phyloP scores from a whole-genome alignment of 2,329 filamentous ascomycete genomes.

The Tolypocladium inflatum region DNA sequence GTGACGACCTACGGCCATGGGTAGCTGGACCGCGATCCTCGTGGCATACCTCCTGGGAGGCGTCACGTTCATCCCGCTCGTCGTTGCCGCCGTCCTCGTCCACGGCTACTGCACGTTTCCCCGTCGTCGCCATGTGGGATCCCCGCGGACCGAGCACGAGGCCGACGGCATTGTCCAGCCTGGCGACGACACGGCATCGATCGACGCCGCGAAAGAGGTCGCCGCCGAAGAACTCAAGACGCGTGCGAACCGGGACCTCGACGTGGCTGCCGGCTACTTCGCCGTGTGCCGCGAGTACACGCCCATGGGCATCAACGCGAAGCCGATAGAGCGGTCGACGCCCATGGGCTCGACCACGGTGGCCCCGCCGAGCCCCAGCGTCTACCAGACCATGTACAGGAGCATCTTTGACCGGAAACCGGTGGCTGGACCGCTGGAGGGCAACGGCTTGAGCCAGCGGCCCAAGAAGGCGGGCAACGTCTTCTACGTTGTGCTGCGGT shows the following conservation, averaged over 20 bases:
- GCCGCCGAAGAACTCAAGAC: slow-evolving; percentile 50
- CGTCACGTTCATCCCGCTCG: slow-evolving; percentile 73
- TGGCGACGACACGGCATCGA: slow-evolving; percentile 53
- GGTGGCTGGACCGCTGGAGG: slow-evolving; percentile 34
- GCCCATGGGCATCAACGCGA: slow-evolving; percentile 83
- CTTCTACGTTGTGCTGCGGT: slow-evolving; percentile 88
- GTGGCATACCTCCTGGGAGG: slow-evolving; percentile 77
- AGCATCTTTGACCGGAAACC: slow-evolving; percentile 84
- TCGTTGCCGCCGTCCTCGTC: slow-evolving; percentile 50
- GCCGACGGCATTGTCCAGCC: slow-evolving; percentile 40
- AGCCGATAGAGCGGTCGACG: slow-evolving; percentile 78
- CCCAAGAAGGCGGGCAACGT: slow-evolving; percentile 70
- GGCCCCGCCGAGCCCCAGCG: slow-evolving; percentile 75
- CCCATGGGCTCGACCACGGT: slow-evolving; percentile 68
- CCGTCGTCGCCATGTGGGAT: slow-evolving; percentile 29
- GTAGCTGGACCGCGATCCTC: slow-evolving; percentile 49
- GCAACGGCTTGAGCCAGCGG: slow-evolving; percentile 38
- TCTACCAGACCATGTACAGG: slow-evolving; percentile 97
- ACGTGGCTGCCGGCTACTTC: slow-evolving; percentile 86
- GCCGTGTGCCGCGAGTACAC: slow-evolving; percentile 92
- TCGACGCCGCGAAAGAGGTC: slow-evolving; percentile 52
- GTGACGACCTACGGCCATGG: slow-evolving; percentile 28
- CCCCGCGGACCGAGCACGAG: slow-evolving; percentile 13
- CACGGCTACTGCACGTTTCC: slow-evolving; percentile 64
- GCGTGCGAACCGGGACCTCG: slow-evolving; percentile 49